Evolutionary conservation across 805 yeast species (phyloP).

Genomic region (Candida ipomoeae): DNA sequence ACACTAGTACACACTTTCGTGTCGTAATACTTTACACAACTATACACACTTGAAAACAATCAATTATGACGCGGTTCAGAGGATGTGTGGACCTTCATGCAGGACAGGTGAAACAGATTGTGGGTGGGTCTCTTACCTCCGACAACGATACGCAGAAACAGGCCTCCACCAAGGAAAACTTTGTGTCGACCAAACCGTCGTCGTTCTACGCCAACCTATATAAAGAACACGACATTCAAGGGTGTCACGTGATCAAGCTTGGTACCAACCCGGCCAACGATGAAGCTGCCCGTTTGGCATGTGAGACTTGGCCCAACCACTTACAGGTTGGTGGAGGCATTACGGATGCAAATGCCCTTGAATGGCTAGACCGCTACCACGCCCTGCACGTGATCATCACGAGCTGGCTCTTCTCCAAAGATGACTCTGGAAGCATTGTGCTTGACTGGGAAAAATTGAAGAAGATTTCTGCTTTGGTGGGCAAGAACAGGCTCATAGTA

Average conservation of each 20-base stretch:
- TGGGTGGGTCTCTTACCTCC: constrained; percentile 78
- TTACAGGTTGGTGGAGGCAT: constrained; percentile 96
- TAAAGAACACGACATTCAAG: constrained; percentile 49
- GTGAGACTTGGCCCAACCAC: constrained; percentile 64
- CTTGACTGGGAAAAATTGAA: constrained; percentile 50
- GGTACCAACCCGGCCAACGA: constrained; percentile 78
- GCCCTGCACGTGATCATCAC: constrained; percentile 92
- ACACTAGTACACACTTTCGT: no score
- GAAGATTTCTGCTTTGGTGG: constrained; percentile 51
- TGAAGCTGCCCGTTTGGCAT: constrained; percentile 73
- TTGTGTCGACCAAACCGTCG: constrained; percentile 71
- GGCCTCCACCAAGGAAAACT: constrained; percentile 47
- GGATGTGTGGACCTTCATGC: constrained; percentile 96
- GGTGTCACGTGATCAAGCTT: constrained; percentile 91
- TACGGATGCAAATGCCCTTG: constrained; percentile 61
- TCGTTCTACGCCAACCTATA: constrained; percentile 73
- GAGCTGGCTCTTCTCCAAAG: constrained; percentile 80
- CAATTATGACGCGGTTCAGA: constrained; percentile 73
- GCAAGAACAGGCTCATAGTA: constrained; percentile 66
- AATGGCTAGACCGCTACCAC: constrained; percentile 66
- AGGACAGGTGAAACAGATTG: constrained; percentile 95
- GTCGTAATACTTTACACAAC: no score
- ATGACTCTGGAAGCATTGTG: constrained; percentile 33
- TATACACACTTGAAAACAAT: no score
- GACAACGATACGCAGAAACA: constrained; percentile 42